Percentiles rank a stretch among this genome's conserved stretches.
These are phyloP conservation scores for Tetrahymena borealis DNA, from an alignment of 73 alveolate species.

Conservation along the genomic window DNA sequence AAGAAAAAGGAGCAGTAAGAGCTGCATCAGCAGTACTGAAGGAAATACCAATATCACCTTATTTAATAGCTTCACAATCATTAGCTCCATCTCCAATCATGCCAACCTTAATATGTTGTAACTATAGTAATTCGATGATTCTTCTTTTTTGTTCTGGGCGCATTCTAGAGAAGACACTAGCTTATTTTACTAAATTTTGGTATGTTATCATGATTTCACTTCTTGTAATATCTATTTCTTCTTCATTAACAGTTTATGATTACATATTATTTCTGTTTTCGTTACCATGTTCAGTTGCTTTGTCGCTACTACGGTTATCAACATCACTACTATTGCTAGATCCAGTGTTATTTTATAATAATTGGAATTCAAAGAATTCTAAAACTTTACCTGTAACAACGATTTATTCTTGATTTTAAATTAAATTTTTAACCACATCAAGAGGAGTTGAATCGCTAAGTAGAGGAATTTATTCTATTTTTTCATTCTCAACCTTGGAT, in stretches of 20 bases:
- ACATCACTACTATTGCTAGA: neutral
- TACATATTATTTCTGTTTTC: neutral
- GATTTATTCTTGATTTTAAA: neutral
- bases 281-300: neutral
- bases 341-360: neutral
- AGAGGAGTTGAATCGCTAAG: neutral
- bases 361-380: neutral
- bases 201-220: neutral
- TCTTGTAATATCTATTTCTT: neutral
- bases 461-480: neutral
- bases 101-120: constrained; percentile 12
- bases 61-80: constrained; percentile 43
- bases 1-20: constrained; percentile 36
- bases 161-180: constrained; percentile 30
- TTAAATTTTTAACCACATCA: neutral
- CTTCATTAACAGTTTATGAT: neutral
- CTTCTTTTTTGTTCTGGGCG: constrained; percentile 32
- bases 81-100: constrained; percentile 49
- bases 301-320: neutral
- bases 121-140: constrained; percentile 5
- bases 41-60: constrained; percentile 38
- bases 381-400: neutral
- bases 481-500: neutral
- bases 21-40: constrained; percentile 39
- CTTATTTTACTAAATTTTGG: neutral